These are phyloP conservation scores for Dothideomycetes sp. DNA, from an alignment of 2,329 filamentous ascomycete species.

Conservation along the genomic window DNA sequence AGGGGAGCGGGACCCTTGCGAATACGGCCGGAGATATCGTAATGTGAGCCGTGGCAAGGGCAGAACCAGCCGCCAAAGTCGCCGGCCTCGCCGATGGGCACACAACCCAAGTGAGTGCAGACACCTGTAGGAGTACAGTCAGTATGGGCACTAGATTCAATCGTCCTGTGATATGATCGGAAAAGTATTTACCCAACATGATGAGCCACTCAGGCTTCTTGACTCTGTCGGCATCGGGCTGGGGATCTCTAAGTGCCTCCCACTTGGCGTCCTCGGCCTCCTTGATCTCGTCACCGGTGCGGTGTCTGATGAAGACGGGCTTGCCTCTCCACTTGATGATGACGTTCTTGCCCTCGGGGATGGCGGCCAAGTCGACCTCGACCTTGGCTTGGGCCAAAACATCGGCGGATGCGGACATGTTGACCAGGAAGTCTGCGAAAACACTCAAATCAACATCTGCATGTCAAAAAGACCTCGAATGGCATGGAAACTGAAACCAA, in stretches of 20 bases:
- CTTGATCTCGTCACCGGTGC: constrained; percentile 84
- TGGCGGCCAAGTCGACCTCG: constrained; percentile 83
- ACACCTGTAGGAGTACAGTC: constrained; percentile 74
- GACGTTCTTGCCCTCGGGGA: constrained; percentile 99
- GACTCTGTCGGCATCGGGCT: constrained; percentile 84
- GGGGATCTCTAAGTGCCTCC: constrained; percentile 76
- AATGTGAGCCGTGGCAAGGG: constrained; percentile 99
- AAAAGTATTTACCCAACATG: constrained; percentile 68
- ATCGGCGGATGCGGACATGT: constrained; percentile 98
- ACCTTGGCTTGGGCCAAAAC: constrained; percentile 99
- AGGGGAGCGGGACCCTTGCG: constrained; percentile 94
- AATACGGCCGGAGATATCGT: constrained; percentile 98
- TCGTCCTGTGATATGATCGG: too few relatives aligned
- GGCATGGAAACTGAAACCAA: not conserved
- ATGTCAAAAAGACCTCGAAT: not conserved
- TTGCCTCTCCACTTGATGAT: constrained; percentile 99
- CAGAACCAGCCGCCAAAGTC: constrained; percentile 99
- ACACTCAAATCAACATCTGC: constrained; percentile 5
- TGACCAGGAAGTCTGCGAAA: constrained; percentile 86
- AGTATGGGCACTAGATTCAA: too few relatives aligned
- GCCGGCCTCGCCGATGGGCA: constrained; percentile 96
- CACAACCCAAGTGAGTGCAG: constrained; percentile 98
- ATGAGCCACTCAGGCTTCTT: constrained; percentile 98
- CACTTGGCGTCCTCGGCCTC: constrained; percentile 86
- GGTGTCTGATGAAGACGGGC: constrained; percentile 99